Percentiles rank a stretch among this genome's conserved stretches.
Conservation (phyloP, 257 asterid species). For the Vinca minor region DNA sequence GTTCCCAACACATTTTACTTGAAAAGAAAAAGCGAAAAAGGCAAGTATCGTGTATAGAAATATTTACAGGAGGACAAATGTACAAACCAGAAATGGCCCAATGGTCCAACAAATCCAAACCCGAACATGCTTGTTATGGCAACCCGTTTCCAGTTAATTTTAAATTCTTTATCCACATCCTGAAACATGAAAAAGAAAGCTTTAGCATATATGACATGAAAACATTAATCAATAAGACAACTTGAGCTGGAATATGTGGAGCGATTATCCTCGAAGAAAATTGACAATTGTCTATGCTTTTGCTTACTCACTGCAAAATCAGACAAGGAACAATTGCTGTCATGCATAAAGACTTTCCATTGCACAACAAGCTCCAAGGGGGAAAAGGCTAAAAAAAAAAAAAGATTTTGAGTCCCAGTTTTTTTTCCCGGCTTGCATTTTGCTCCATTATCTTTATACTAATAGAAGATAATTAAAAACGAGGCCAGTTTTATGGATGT, state of each 20-base stretch:
- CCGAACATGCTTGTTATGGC: slow-evolving; percentile 76
- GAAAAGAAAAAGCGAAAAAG: too few species aligned
- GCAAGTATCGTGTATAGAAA: not conserved
- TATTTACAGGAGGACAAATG: slow-evolving; percentile 10
- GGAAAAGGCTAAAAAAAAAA: too few species aligned
- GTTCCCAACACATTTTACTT: not conserved
- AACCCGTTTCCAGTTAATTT: slow-evolving; percentile 81
- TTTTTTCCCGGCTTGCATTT: too few species aligned
- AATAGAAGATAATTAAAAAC: too few species aligned
- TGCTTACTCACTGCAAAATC: not conserved
- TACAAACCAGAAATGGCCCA: slow-evolving; percentile 89
- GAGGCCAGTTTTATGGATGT: too few species aligned
- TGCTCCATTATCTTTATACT: too few species aligned
- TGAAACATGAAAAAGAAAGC: slow-evolving; percentile 16
- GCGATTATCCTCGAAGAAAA: not conserved
- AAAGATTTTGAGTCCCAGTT: too few species aligned
- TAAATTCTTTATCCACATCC: slow-evolving; percentile 54
- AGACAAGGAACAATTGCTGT: not conserved
- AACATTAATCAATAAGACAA: not conserved
- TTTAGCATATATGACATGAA: not conserved
- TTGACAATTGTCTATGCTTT: not conserved
- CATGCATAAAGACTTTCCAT: not conserved
- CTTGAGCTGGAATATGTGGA: not conserved
- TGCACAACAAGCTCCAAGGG: not conserved
- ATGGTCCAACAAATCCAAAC: slow-evolving; percentile 86